Percentiles rank a stretch among this genome's conserved stretches.
phyloP scores from a whole-genome alignment of 2,329 filamentous ascomycete genomes.

The Aureobasidium sp. region DNA sequence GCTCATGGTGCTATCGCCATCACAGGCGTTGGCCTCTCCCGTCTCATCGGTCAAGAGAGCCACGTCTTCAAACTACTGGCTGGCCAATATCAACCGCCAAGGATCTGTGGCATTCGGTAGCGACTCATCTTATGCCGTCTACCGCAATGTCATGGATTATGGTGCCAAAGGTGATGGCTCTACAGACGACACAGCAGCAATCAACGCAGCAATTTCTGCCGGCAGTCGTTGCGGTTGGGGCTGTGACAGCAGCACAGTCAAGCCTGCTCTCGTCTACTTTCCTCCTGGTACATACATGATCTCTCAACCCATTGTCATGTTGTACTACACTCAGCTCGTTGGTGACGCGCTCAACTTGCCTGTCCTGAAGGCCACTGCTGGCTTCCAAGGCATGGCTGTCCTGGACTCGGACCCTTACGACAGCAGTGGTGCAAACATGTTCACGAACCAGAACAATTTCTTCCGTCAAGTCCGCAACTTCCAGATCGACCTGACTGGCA shows the following conservation, averaged over 20 bases:
- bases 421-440: constrained; percentile 41
- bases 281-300: constrained; percentile 80
- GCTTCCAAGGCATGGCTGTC: constrained; percentile 76
- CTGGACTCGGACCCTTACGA: constrained; percentile 85
- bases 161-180: constrained; percentile 48
- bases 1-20: constrained; percentile 1
- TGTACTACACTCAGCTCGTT: constrained; percentile 90
- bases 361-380: constrained; percentile 38
- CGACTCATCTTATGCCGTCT: constrained; percentile 52
- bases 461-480: constrained; percentile 49
- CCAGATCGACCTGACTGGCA: constrained; percentile 39
- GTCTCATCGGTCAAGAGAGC: constrained; percentile 12
- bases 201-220: constrained; percentile 74
- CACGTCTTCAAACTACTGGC: constrained; percentile 55
- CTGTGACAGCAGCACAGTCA: constrained; percentile 77
- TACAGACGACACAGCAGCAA: constrained; percentile 79
- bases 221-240: constrained; percentile 70
- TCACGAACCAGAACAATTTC: constrained; percentile 41
- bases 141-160: constrained; percentile 41
- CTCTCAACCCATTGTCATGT: constrained; percentile 68
- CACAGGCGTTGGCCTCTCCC: constrained; percentile 9
- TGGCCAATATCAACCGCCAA: constrained; percentile 60
- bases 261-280: constrained; percentile 85
- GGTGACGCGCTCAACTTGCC: constrained; percentile 69
- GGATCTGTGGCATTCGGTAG: constrained; percentile 58